phyloP scores from a whole-genome alignment of 176 grass and related monocot species.

The Ensete glaucum region DNA sequence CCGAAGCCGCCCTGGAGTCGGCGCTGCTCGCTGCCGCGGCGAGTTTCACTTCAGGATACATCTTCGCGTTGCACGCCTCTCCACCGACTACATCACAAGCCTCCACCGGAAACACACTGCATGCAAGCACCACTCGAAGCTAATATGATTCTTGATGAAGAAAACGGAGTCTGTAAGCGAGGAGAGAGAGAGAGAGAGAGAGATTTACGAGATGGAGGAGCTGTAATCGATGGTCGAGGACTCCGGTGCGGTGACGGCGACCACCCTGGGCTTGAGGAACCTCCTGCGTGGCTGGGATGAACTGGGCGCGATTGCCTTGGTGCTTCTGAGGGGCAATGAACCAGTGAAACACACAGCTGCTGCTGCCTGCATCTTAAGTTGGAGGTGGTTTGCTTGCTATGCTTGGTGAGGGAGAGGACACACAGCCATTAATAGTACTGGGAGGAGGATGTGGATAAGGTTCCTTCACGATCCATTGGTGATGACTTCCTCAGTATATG shows the following conservation, averaged over 20 bases:
- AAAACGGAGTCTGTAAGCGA: neutral
- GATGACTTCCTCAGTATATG: neutral
- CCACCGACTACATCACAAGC: constrained; percentile 71
- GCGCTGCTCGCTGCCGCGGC: neutral
- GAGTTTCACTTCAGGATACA: constrained; percentile 67
- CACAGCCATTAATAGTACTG: too few species aligned
- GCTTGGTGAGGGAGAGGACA: neutral
- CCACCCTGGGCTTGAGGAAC: constrained; percentile 9
- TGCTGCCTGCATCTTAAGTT: constrained; percentile 31
- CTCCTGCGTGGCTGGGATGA: constrained; percentile 12
- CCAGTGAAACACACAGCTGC: constrained; percentile 19
- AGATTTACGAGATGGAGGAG: constrained; percentile 46
- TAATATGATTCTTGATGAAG: neutral
- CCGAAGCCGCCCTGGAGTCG: neutral
- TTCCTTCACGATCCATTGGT: neutral
- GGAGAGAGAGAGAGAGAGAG: neutral
- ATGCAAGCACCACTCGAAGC: too few species aligned
- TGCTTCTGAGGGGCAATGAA: constrained; percentile 18
- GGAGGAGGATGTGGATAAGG: neutral
- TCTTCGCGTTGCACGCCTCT: constrained; percentile 43
- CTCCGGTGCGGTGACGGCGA: constrained; percentile 4
- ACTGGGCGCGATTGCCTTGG: constrained; percentile 5
- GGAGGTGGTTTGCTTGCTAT: neutral
- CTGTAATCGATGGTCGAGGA: constrained; percentile 38
- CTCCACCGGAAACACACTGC: constrained; percentile 83